phyloP scores from a whole-genome alignment of 2,329 filamentous ascomycete species.

The Cladosporium sp. region DNA sequence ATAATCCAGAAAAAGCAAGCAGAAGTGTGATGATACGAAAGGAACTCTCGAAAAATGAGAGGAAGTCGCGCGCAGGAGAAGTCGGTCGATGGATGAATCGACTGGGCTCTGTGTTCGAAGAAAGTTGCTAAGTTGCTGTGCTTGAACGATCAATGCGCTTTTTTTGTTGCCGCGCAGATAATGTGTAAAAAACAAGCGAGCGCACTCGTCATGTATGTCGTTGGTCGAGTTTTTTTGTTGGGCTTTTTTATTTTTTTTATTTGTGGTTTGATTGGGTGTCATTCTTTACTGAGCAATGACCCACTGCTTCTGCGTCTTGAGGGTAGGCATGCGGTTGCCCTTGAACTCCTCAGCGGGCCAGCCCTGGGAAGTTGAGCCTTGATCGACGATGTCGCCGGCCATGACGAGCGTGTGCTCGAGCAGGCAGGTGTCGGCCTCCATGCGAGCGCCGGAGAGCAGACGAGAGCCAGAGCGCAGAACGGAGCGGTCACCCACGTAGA shows the following conservation, averaged over 20 bases:
- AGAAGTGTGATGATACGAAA: background rate
- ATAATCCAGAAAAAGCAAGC: background rate
- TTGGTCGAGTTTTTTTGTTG: background rate
- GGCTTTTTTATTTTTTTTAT: background rate
- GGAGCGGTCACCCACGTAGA: conserved; percentile 53
- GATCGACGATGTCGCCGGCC: conserved; percentile 57
- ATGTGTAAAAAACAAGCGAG: background rate
- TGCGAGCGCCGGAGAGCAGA: conserved; percentile 54
- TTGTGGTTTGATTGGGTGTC: background rate
- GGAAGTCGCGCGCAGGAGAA: background rate
- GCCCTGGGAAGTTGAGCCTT: conserved; percentile 54
- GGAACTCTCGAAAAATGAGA: background rate
- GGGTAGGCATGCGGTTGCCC: conserved; percentile 32
- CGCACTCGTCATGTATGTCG: conserved; percentile 6
- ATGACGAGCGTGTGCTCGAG: conserved; percentile 61
- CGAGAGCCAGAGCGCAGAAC: conserved; percentile 55
- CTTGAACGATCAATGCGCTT: conserved; percentile 11
- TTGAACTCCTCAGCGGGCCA: conserved; percentile 53
- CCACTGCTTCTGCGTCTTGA: conserved; percentile 27
- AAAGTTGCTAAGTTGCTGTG: conserved; percentile 11
- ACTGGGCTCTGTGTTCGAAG: background rate
- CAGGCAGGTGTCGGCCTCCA: conserved; percentile 55
- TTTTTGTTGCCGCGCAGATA: background rate
- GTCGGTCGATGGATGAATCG: background rate
- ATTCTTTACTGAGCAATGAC: conserved; percentile 15